These are phyloP conservation scores for Phytophthora rubi DNA, from an alignment of 352 stramenopile genomes.

Conservation along the genomic window DNA sequence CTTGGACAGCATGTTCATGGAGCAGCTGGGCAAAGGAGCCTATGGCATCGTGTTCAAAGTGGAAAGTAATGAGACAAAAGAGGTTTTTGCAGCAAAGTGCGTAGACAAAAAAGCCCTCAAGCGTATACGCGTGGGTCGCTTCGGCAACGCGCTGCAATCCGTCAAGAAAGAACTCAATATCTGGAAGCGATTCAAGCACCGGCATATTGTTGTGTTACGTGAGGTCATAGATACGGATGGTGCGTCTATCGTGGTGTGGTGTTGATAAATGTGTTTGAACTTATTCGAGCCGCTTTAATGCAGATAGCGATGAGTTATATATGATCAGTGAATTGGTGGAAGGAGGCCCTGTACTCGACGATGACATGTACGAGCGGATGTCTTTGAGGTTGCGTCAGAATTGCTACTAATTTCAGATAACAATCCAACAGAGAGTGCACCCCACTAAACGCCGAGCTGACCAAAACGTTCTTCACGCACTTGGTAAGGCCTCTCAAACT, in stretches of 20 bases:
- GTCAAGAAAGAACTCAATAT: slow-evolving; percentile 95
- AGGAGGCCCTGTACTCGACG: slow-evolving; percentile 69
- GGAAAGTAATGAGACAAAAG: slow-evolving; percentile 68
- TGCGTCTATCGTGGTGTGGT: slow-evolving; percentile 26
- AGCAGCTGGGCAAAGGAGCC: slow-evolving; percentile 75
- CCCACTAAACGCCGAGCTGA: slow-evolving; percentile 58
- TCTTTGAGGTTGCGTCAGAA: not conserved
- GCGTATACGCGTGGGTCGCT: slow-evolving; percentile 67
- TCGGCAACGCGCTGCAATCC: slow-evolving; percentile 77
- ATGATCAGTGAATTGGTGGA: slow-evolving; percentile 88
- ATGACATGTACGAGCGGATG: slow-evolving; percentile 49
- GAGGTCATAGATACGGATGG: slow-evolving; percentile 96
- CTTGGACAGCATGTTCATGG: slow-evolving; percentile 62
- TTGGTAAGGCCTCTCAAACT: slow-evolving; percentile 43
- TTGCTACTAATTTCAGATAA: not conserved
- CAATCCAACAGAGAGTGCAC: slow-evolving; percentile 61
- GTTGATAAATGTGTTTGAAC: not conserved
- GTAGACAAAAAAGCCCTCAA: slow-evolving; percentile 85
- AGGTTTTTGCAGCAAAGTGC: slow-evolving; percentile 77
- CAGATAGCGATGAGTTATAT: slow-evolving; percentile 81
- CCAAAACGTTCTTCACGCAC: slow-evolving; percentile 81
- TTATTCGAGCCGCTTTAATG: slow-evolving; percentile 3
- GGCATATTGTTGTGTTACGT: slow-evolving; percentile 93
- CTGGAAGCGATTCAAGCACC: slow-evolving; percentile 97
- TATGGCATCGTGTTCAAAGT: slow-evolving; percentile 79